Percentiles rank a stretch among this genome's conserved stretches.
phyloP scores from a whole-genome alignment of 495 filamentous ascomycete genomes.

The Tetracladium marchalianum region DNA sequence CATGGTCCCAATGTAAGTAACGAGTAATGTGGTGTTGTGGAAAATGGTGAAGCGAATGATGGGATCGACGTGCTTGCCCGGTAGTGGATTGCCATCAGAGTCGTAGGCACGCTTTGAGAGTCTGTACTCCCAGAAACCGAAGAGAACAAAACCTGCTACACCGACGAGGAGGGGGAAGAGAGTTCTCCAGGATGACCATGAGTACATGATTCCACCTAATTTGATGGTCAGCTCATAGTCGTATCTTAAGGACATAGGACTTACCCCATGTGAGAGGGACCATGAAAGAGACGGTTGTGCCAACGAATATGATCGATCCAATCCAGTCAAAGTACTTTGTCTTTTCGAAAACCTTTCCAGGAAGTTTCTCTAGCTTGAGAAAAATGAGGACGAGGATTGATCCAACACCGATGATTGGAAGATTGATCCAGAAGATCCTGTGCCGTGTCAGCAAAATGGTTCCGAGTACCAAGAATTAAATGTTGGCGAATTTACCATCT shows the following conservation, averaged over 20 bases:
- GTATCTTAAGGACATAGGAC: background rate
- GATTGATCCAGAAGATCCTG: constrained; percentile 34
- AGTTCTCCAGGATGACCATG: constrained; percentile 43
- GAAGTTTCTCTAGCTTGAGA: constrained; percentile 23
- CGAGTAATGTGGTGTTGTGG: constrained; percentile 28
- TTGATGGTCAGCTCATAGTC: background rate
- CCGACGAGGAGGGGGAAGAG: constrained; percentile 49
- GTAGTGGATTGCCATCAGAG: constrained; percentile 6
- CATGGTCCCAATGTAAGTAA: constrained; percentile 31
- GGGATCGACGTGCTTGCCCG: constrained; percentile 22
- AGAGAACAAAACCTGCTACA: constrained; percentile 25
- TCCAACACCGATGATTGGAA: constrained; percentile 31
- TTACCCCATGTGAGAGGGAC: constrained; percentile 34
- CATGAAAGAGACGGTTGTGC: constrained; percentile 33
- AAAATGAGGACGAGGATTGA: constrained; percentile 29
- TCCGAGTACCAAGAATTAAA: background rate
- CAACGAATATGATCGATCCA: constrained; percentile 46
- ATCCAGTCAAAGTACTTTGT: constrained; percentile 49
- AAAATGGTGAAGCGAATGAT: constrained; percentile 37
- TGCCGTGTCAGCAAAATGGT: constrained; percentile 3
- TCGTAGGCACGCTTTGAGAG: constrained; percentile 23
- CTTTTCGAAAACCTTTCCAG: constrained; percentile 28
- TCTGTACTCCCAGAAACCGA: constrained; percentile 39
- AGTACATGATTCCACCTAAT: constrained; percentile 40
- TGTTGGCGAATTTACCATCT: constrained; percentile 23